Percentiles rank a stretch among this genome's conserved stretches.
phyloP scores from a whole-genome alignment of 2,329 filamentous ascomycete genomes.

The Fonsecaea monophora region DNA sequence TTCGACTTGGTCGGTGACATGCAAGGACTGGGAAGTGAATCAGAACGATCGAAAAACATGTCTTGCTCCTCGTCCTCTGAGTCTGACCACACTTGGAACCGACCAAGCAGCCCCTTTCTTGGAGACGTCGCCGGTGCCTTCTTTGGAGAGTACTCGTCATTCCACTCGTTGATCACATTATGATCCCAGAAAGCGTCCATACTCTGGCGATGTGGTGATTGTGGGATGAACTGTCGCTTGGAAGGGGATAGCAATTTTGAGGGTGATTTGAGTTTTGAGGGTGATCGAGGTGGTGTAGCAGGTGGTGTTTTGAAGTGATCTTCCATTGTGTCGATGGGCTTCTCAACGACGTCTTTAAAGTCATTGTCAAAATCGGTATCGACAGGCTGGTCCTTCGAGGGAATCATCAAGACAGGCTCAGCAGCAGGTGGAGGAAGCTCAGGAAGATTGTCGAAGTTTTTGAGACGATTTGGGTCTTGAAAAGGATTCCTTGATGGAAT shows the following conservation, averaged over 20 bases:
- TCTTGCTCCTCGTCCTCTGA: constrained; percentile 44
- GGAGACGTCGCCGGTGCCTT: constrained; percentile 46
- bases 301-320: constrained; percentile 27
- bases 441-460: constrained; percentile 24
- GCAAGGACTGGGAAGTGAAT: constrained; percentile 37
- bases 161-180: constrained; percentile 60
- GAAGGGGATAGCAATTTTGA: constrained; percentile 54
- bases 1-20: constrained; percentile 38
- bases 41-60: constrained; percentile 40
- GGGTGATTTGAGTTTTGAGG: constrained; percentile 38
- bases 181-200: constrained; percentile 63
- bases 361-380: not conserved
- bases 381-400: constrained; percentile 20
- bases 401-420: constrained; percentile 20
- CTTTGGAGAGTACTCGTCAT: constrained; percentile 60
- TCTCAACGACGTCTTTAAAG: not conserved
- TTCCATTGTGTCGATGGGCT: not conserved
- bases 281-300: constrained; percentile 46
- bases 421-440: constrained; percentile 26
- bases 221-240: constrained; percentile 55
- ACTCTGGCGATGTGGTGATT: constrained; percentile 58
- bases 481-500: not conserved
- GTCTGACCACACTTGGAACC: constrained; percentile 48
- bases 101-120: constrained; percentile 32
- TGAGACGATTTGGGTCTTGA: constrained; percentile 19